Evolutionary conservation across 768 basidiomycete genomes (phyloP).

Genomic region (Gelatoporia subvermispora): DNA sequence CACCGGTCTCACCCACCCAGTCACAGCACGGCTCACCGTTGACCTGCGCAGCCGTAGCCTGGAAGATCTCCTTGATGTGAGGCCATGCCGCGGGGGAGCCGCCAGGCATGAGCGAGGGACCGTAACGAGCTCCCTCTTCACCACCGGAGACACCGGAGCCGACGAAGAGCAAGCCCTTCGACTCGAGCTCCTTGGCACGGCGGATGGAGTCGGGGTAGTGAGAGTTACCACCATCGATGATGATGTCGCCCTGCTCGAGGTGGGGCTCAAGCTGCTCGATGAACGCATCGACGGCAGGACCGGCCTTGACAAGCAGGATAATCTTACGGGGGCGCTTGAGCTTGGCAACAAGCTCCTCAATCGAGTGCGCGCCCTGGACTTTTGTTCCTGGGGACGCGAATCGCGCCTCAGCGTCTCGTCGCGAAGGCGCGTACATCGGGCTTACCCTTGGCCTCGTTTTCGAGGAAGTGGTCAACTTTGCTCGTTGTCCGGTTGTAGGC

Average conservation of each 20-base stretch:
- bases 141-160: slow-evolving; percentile 99
- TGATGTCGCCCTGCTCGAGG: slow-evolving; percentile 94
- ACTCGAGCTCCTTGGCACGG: slow-evolving; percentile 86
- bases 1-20: slow-evolving; percentile 96
- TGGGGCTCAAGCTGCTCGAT: slow-evolving; percentile 84
- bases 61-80: slow-evolving; percentile 96
- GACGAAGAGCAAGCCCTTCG: slow-evolving; percentile 94
- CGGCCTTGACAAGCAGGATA: slow-evolving; percentile 98
- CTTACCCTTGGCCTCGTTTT: slow-evolving; percentile 95
- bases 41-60: slow-evolving; percentile 93
- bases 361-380: slow-evolving; percentile 89
- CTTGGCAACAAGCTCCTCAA: slow-evolving; percentile 86
- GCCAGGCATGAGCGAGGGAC: slow-evolving; percentile 99
- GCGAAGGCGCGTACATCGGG: slow-evolving; percentile 13
- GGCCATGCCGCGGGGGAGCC: slow-evolving; percentile 94
- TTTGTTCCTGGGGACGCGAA: slow-evolving; percentile 68
- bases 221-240: slow-evolving; percentile 99
- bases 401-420: background rate
- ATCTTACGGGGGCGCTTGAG: slow-evolving; percentile 96
- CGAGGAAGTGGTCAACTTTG: slow-evolving; percentile 95
- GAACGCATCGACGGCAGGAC: slow-evolving; percentile 92
- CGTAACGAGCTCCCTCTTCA: slow-evolving; percentile 96
- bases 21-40: slow-evolving; percentile 97
- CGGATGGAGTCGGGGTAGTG: slow-evolving; percentile 99
- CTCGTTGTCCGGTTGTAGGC: slow-evolving; percentile 95